Base-by-base conservation (phyloP, 2,329 filamentous ascomycete genomes). In the Curvularia sp. region DNA sequence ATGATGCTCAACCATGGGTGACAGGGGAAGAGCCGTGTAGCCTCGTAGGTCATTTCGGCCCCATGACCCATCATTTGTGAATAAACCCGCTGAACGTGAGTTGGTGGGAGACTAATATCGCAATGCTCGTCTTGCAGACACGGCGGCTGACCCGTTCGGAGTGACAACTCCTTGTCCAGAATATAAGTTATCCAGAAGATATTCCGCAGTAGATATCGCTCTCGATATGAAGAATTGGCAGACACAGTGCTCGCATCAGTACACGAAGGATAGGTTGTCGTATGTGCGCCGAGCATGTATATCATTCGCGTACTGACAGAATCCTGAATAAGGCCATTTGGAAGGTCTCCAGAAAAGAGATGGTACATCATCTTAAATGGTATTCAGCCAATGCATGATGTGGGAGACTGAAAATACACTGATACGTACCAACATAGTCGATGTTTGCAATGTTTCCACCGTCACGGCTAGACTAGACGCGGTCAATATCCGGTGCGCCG, bases 251-350 rank as follows among this genome's bases (percentile, higher is more conserved):
- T 45, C 42, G 9, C 25, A 45, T 45, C 42, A 13, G 23, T 23
- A 19, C 42, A 45, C 3, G 25, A 45, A 30, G 42, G 42, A 30
- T 45, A 45, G 15, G 42, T 45, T 1, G 42, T 45, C 7, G 42
- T 45, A 30, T 45, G 42, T 45, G 42, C 42, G 6, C 42, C 42
- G 9, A 45, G 42, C 42, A 45, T 5, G n/a, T 45, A 45, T 19
- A 45, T 45, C 15, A 45, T 18, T 45, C 42, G 25, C 6, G 42
- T 45, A 45, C 15, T 23, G 25, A 30, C 42, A 13, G 42, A 45
- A 45, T 19, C 42, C 19, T 45, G 25, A 1, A 45, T 28, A 15
- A 45, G 42, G 12, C 25, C 42, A 30, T 28, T 45, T 8, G 25
- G 21, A 28, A 45, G 15, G n/a, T 45, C 42, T 8, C 42, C 42